Conservation (phyloP, 2,329 filamentous ascomycete genomes). For the Aspergillus persii region DNA sequence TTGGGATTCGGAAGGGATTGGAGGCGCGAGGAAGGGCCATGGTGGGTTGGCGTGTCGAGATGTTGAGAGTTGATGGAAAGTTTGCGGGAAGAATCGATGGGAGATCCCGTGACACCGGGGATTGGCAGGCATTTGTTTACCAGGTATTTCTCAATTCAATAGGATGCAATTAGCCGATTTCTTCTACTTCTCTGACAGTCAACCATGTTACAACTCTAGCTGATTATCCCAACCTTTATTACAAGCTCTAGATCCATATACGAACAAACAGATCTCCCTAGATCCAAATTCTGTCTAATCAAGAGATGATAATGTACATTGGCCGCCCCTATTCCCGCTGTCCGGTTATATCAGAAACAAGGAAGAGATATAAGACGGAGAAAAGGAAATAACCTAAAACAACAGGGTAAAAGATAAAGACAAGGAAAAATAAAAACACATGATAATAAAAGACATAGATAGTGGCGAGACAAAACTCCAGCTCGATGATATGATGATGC, state of each 20-base stretch:
- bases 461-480: slow-evolving; percentile 22
- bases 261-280: slow-evolving; percentile 3
- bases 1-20: slow-evolving; percentile 4
- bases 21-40: slow-evolving; percentile 19
- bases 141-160: no score
- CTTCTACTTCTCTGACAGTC: no score
- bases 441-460: neutral
- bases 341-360: slow-evolving; percentile 21
- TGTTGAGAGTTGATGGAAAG: neutral
- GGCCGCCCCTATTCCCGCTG: slow-evolving; percentile 28
- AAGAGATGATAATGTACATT: slow-evolving; percentile 39
- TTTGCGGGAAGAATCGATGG: neutral
- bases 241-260: neutral
- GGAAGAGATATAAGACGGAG: slow-evolving; percentile 17
- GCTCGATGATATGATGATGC: slow-evolving; percentile 22
- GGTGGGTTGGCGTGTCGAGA: neutral
- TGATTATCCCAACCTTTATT: no score
- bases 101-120: neutral
- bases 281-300: slow-evolving; percentile 22
- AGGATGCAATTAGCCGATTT: no score
- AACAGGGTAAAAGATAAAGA: slow-evolving; percentile 9
- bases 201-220: no score
- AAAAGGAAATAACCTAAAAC: slow-evolving; percentile 15
- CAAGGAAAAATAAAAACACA: slow-evolving; percentile 17
- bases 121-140: no score